phyloP scores from a whole-genome alignment of 73 alveolate species.

The Paramecium caudatum region DNA sequence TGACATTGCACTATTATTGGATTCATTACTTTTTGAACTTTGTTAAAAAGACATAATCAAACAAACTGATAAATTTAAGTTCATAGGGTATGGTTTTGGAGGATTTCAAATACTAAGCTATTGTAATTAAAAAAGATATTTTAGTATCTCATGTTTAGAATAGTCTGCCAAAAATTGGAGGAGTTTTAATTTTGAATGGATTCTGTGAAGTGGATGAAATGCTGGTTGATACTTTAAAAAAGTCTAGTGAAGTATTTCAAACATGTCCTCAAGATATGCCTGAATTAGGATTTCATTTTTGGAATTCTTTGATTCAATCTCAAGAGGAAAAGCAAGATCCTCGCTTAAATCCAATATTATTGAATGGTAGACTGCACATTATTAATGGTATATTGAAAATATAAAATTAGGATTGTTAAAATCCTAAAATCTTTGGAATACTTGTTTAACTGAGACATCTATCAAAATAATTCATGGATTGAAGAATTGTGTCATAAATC shows the following conservation, averaged over 20 bases:
- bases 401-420: neutral
- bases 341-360: conserved; percentile 59
- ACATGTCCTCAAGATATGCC: conserved; percentile 77
- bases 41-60: conserved; percentile 28
- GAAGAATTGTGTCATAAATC: conserved; percentile 70
- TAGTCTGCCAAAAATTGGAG: conserved; percentile 56
- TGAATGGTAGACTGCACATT: conserved; percentile 68
- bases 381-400: conserved; percentile 42
- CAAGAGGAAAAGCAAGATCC: conserved; percentile 58
- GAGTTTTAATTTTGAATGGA: conserved; percentile 50
- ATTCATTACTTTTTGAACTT: conserved; percentile 52
- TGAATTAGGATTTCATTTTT: conserved; percentile 66
- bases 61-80: conserved; percentile 37
- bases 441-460: conserved; percentile 29
- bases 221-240: conserved; percentile 65
- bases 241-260: conserved; percentile 70
- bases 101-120: conserved; percentile 63
- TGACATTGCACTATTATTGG: conserved; percentile 50
- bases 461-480: conserved; percentile 60
- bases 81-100: conserved; percentile 75
- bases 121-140: neutral
- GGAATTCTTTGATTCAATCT: conserved; percentile 62
- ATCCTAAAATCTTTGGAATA: conserved; percentile 53
- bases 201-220: conserved; percentile 71
- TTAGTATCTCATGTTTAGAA: neutral